Evolutionary conservation across 768 basidiomycete species (phyloP).

Genomic region (Amanita rimosa): DNA sequence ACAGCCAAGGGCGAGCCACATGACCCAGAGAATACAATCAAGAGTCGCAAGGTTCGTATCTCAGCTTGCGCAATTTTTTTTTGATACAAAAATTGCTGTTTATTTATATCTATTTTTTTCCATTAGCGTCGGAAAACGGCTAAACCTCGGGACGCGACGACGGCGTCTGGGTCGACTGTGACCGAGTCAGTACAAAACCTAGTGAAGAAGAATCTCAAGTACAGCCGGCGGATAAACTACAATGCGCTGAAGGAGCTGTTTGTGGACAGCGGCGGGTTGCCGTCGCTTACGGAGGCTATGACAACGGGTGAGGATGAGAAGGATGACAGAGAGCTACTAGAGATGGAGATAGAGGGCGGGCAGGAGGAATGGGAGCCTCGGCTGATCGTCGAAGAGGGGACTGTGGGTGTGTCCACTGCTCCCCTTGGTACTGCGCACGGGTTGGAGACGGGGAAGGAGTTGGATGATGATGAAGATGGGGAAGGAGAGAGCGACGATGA

Average conservation of each 20-base stretch:
- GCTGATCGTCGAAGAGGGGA: constrained; percentile 39
- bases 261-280: constrained; percentile 28
- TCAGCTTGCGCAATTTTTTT: constrained; percentile 16
- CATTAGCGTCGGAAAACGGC: constrained; percentile 54
- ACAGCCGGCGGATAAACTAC: constrained; percentile 92
- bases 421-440: constrained; percentile 8
- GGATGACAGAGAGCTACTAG: constrained; percentile 30
- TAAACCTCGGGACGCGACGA: constrained; percentile 65
- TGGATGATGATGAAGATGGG: constrained; percentile 19
- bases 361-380: constrained; percentile 24
- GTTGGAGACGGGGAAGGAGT: constrained; percentile 10
- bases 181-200: constrained; percentile 72
- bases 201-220: constrained; percentile 76
- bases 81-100: constrained; percentile 11
- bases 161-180: constrained; percentile 55
- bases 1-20: constrained; percentile 59
- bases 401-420: constrained; percentile 17
- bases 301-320: constrained; percentile 30
- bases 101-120: constrained; percentile 9
- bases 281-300: constrained; percentile 18
- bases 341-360: constrained; percentile 22
- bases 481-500: constrained; percentile 39
- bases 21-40: constrained; percentile 29
- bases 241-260: constrained; percentile 79
- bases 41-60: constrained; percentile 74